Conservation (phyloP, 495 filamentous ascomycete species). For the Xylaria cubensis region DNA sequence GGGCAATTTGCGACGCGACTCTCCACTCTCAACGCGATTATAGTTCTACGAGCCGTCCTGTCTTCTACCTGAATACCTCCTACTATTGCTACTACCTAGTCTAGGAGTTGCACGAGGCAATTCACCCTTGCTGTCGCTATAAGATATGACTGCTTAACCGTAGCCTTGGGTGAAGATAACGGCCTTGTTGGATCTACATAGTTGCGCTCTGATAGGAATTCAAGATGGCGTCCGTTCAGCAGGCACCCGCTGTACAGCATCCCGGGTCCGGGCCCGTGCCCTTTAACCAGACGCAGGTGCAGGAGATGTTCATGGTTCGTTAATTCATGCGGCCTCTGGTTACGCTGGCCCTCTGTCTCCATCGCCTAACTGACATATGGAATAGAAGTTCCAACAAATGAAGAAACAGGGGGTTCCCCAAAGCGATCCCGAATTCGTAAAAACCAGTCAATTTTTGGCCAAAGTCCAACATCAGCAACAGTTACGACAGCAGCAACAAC, state of each 20-base stretch:
- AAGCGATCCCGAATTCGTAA: constrained; percentile 81
- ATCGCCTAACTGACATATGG: constrained; percentile 38
- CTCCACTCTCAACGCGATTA: constrained; percentile 18
- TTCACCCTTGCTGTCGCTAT: constrained; percentile 27
- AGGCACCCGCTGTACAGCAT: constrained; percentile 68
- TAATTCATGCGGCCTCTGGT: constrained; percentile 18
- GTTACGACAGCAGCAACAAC: constrained; percentile 55
- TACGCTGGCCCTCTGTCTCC: neutral
- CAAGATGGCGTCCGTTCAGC: constrained; percentile 81
- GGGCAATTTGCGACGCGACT: constrained; percentile 35
- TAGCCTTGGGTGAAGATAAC: constrained; percentile 32
- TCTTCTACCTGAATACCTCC: neutral
- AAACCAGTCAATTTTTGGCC: constrained; percentile 69
- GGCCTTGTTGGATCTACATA: constrained; percentile 27
- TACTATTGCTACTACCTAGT: constrained; percentile 35
- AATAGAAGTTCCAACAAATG: constrained; percentile 82
- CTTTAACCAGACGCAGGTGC: constrained; percentile 65
- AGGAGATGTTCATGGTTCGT: constrained; percentile 65
- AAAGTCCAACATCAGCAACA: constrained; percentile 68
- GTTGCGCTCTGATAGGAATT: constrained; percentile 30
- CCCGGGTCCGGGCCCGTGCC: constrained; percentile 63
- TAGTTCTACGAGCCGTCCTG: neutral
- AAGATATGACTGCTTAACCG: constrained; percentile 49
- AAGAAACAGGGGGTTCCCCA: constrained; percentile 74
- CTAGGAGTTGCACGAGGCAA: constrained; percentile 31